These are phyloP conservation scores for Exophiala bonariae DNA, from an alignment of 2,329 filamentous ascomycete species.

Conservation along the genomic window DNA sequence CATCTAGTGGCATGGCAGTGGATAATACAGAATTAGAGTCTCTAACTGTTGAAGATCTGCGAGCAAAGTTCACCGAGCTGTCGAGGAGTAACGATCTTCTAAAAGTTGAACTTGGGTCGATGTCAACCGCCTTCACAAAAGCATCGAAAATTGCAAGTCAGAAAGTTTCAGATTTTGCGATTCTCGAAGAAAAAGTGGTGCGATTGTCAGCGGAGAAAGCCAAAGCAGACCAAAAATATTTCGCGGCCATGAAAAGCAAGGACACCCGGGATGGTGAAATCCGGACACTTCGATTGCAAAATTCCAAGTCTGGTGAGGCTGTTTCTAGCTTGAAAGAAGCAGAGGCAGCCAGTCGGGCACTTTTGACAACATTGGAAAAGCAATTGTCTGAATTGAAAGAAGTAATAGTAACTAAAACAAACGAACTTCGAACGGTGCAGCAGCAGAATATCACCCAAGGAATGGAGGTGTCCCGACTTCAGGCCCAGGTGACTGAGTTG, in stretches of 20 bases:
- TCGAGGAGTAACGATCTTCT: slow-evolving; percentile 80
- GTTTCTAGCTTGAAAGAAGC: slow-evolving; percentile 90
- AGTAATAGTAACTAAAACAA: slow-evolving; percentile 67
- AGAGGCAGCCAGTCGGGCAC: slow-evolving; percentile 71
- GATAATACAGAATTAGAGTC: slow-evolving; percentile 25
- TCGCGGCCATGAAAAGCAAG: slow-evolving; percentile 90
- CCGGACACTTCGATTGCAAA: slow-evolving; percentile 75
- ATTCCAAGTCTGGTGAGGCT: slow-evolving; percentile 87
- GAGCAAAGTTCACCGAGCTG: slow-evolving; percentile 70
- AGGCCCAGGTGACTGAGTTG: slow-evolving; percentile 74
- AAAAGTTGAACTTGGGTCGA: slow-evolving; percentile 81
- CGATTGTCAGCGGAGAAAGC: slow-evolving; percentile 82
- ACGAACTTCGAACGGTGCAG: slow-evolving; percentile 75
- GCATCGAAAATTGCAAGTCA: slow-evolving; percentile 80
- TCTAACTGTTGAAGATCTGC: slow-evolving; percentile 69
- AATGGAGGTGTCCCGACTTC: slow-evolving; percentile 63
- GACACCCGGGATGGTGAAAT: slow-evolving; percentile 82
- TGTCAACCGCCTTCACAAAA: slow-evolving; percentile 89
- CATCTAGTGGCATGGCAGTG: slow-evolving; percentile 19
- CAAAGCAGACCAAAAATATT: slow-evolving; percentile 97
- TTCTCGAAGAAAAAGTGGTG: slow-evolving; percentile 74
- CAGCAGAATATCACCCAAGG: slow-evolving; percentile 68
- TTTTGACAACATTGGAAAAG: slow-evolving; percentile 86
- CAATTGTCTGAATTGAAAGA: slow-evolving; percentile 82
- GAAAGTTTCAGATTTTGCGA: slow-evolving; percentile 76